phyloP scores from a whole-genome alignment of 257 asterid species.

The Forsythia suspensa region DNA sequence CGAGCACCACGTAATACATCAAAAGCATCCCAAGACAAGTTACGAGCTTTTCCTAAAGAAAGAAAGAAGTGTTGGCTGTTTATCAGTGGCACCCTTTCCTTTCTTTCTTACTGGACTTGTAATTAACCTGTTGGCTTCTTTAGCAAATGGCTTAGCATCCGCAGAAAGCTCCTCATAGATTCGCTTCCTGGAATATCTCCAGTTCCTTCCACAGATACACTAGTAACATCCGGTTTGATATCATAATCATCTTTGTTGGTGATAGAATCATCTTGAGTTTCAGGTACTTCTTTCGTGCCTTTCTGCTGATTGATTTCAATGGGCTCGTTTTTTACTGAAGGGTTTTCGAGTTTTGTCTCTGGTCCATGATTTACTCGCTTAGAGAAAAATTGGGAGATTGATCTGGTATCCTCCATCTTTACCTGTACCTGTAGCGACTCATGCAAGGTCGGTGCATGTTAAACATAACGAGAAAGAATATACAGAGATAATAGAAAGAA shows the following conservation, averaged over 20 bases:
- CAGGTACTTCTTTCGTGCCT: conserved; percentile 42
- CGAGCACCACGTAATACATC: not conserved
- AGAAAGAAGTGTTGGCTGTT: conserved; percentile 76
- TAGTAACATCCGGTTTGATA: conserved; percentile 6
- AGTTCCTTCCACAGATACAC: conserved; percentile 19
- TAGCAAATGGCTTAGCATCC: conserved; percentile 28
- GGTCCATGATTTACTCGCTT: conserved; percentile 42
- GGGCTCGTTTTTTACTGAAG: conserved; percentile 34
- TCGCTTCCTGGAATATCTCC: conserved; percentile 32
- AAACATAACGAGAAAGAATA: not conserved
- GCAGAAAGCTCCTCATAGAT: conserved; percentile 31
- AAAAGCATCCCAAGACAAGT: not conserved
- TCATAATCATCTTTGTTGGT: conserved; percentile 25
- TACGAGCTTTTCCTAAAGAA: conserved; percentile 62
- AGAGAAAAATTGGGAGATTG: conserved; percentile 75
- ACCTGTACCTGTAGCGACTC: conserved; percentile 46
- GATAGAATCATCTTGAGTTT: conserved; percentile 23
- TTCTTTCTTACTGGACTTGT: conserved; percentile 48
- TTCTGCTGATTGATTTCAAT: conserved; percentile 27
- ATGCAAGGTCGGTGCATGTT: conserved; percentile 1
- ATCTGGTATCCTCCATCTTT: conserved; percentile 58
- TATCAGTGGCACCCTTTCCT: conserved; percentile 34
- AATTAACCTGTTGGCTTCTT: conserved; percentile 21
- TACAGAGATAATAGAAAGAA: too few species aligned
- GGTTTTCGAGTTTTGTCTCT: conserved; percentile 32